Evolutionary conservation across 75 land plant species (phyloP).

Genomic region (Cunninghamia lanceolata): DNA sequence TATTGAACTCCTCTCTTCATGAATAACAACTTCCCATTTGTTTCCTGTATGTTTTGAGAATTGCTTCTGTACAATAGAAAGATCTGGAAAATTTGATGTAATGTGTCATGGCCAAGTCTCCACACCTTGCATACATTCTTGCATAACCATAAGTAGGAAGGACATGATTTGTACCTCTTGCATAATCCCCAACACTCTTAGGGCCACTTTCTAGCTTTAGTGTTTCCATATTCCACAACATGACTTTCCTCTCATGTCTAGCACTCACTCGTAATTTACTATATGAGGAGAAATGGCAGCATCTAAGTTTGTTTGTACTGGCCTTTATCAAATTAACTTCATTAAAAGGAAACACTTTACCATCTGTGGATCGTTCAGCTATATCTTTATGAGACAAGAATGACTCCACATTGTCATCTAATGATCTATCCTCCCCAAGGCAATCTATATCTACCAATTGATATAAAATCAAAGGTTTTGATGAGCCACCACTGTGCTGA

Average conservation of each 20-base stretch:
- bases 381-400: conserved; percentile 90
- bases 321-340: conserved; percentile 44
- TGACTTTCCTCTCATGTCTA: conserved; percentile 79
- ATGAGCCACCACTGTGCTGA: conserved; percentile 74
- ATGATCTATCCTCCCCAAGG: conserved; percentile 79
- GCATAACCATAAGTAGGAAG: conserved; percentile 99
- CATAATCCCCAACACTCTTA: conserved; percentile 97
- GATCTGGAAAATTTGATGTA: too few species aligned
- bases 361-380: conserved; percentile 81
- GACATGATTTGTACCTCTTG: conserved; percentile 98
- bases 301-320: conserved; percentile 62
- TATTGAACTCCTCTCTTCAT: too few species aligned
- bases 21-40: too few species aligned
- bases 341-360: conserved; percentile 65
- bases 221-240: conserved; percentile 81
- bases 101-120: too few species aligned
- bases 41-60: too few species aligned
- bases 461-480: conserved; percentile 79
- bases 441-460: conserved; percentile 90
- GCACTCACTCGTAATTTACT: conserved; percentile 74
- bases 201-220: conserved; percentile 60
- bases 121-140: conserved; percentile 95
- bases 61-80: too few species aligned
- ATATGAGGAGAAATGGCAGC: conserved; percentile 81
- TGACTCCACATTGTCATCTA: conserved; percentile 98